Conservation (phyloP, 1,284 basidiomycete genomes). For the Apiotrichum gamsii region DNA sequence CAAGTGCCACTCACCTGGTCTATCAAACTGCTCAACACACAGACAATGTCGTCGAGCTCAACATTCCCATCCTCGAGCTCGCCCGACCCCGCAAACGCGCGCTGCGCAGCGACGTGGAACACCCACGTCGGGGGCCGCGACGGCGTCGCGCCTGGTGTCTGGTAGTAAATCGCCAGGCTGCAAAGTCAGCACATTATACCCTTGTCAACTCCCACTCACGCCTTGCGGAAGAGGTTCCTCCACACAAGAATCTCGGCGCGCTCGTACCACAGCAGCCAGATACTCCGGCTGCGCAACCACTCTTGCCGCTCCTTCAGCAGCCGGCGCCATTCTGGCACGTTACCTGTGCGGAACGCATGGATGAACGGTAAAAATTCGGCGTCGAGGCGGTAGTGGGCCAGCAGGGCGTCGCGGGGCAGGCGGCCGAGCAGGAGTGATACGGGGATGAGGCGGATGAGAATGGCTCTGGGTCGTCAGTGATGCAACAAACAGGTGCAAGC, state of each 20-base stretch:
- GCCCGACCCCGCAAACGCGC: slow-evolving; percentile 31
- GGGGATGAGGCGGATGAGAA: slow-evolving; percentile 47
- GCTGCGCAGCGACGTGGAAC: slow-evolving; percentile 26
- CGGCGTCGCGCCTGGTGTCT: slow-evolving; percentile 15
- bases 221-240: slow-evolving; percentile 45
- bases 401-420: slow-evolving; percentile 29
- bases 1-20: slow-evolving; percentile 38
- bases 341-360: slow-evolving; percentile 40
- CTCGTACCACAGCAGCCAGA: slow-evolving; percentile 47
- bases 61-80: slow-evolving; percentile 40
- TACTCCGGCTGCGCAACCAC: slow-evolving; percentile 42
- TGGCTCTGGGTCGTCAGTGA: slow-evolving; percentile 29
- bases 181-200: slow-evolving; percentile 1
- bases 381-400: slow-evolving; percentile 39
- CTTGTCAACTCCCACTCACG: slow-evolving; percentile 29
- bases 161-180: slow-evolving; percentile 33
- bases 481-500: background rate
- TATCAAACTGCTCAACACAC: slow-evolving; percentile 39
- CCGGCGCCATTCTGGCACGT: slow-evolving; percentile 37
- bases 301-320: slow-evolving; percentile 37
- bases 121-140: slow-evolving; percentile 38
- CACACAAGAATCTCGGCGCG: slow-evolving; percentile 49
- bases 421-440: slow-evolving; percentile 45
- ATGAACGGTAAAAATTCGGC: slow-evolving; percentile 40
- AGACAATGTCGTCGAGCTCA: slow-evolving; percentile 40